phyloP scores from a whole-genome alignment of 2,329 filamentous ascomycete genomes.

The Phyllosticta capitalensis region DNA sequence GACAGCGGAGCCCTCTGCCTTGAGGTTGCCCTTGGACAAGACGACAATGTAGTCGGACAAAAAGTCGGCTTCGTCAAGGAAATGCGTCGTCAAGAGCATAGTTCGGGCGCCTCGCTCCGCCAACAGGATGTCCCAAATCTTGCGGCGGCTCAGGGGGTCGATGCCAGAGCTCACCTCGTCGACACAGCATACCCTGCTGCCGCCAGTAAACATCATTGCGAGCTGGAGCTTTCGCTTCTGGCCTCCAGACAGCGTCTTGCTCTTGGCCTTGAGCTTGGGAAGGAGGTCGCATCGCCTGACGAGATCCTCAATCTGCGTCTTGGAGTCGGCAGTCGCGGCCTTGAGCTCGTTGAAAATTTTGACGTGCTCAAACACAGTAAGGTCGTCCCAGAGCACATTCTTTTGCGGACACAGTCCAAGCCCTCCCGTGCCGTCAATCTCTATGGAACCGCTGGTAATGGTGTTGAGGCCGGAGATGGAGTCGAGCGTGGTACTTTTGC shows the following conservation, averaged over 20 bases:
- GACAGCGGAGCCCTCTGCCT: slow-evolving; percentile 74
- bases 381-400: slow-evolving; percentile 85
- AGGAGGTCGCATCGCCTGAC: slow-evolving; percentile 64
- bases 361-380: slow-evolving; percentile 80
- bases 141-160: slow-evolving; percentile 75
- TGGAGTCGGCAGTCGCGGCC: slow-evolving; percentile 48
- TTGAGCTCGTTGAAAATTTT: slow-evolving; percentile 78
- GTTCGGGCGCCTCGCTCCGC: slow-evolving; percentile 74
- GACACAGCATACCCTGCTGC: slow-evolving; percentile 77
- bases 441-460: slow-evolving; percentile 66
- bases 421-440: slow-evolving; percentile 66
- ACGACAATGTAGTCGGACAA: slow-evolving; percentile 84
- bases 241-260: slow-evolving; percentile 75
- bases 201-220: slow-evolving; percentile 91
- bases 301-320: slow-evolving; percentile 51
- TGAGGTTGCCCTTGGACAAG: slow-evolving; percentile 72
- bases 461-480: slow-evolving; percentile 75
- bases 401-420: slow-evolving; percentile 85
- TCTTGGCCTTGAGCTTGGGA: slow-evolving; percentile 60
- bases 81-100: slow-evolving; percentile 84
- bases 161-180: slow-evolving; percentile 87
- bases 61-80: slow-evolving; percentile 85
- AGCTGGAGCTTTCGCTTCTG: slow-evolving; percentile 89
- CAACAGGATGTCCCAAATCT: slow-evolving; percentile 89
- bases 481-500: slow-evolving; percentile 84